A percentile compares a stretch with the other conserved stretches of the same genome.
These are phyloP conservation scores for Grifola frondosa DNA, from an alignment of 1,284 basidiomycete species.

Conservation along the genomic window DNA sequence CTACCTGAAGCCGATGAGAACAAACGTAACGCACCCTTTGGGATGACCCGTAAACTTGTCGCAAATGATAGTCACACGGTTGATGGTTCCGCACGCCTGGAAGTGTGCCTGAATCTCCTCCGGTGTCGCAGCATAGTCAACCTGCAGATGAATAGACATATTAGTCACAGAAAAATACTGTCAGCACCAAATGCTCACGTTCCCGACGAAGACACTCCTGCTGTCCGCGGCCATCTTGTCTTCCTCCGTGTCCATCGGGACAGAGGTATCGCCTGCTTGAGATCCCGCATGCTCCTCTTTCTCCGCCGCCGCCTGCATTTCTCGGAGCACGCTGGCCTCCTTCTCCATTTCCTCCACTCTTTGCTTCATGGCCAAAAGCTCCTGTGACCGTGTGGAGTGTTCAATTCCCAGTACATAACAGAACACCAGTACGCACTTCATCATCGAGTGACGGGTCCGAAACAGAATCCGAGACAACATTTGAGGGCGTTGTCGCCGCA, in stretches of 20 bases:
- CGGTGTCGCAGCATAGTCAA: constrained; percentile 96
- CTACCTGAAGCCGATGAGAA: not conserved
- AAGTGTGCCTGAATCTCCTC: constrained; percentile 99
- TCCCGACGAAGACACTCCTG: constrained; percentile 95
- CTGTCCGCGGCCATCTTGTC: constrained; percentile 78
- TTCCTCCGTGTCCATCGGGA: constrained; percentile 73
- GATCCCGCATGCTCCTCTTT: constrained; percentile 46
- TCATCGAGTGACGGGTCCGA: constrained; percentile 36
- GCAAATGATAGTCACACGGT: constrained; percentile 98
- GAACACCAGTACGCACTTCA: not conserved
- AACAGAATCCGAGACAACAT: constrained; percentile 25
- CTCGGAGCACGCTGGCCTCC: constrained; percentile 85
- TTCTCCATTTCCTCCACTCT: constrained; percentile 91
- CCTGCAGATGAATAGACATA: constrained; percentile 65
- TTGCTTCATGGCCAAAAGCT: constrained; percentile 89
- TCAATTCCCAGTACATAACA: not conserved
- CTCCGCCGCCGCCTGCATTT: constrained; percentile 88
- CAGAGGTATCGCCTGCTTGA: constrained; percentile 39
- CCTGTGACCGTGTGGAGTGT: constrained; percentile 45
- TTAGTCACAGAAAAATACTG: not conserved
- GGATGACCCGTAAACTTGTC: constrained; percentile 99
- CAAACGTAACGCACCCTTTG: constrained; percentile 74
- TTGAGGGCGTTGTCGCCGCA: constrained; percentile 28
- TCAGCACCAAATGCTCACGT: constrained; percentile 59
- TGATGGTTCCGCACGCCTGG: constrained; percentile 96